These are phyloP conservation scores for Ceratocystis alfenasii DNA, from an alignment of 2,329 filamentous ascomycete species.

Conservation along the genomic window DNA sequence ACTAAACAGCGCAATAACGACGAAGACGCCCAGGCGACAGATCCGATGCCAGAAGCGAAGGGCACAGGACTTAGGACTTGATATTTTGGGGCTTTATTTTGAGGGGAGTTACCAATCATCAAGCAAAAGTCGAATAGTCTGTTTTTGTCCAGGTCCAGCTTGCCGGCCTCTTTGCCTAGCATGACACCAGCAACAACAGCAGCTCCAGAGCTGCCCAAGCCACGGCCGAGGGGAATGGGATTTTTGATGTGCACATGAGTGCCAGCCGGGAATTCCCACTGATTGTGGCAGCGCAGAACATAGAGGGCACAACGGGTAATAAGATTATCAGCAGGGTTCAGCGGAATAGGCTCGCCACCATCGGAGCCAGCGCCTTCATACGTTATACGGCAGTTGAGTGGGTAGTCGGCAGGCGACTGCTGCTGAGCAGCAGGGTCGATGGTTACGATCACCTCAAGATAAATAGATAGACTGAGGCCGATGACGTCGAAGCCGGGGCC, in stretches of 20 bases:
- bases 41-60: background rate
- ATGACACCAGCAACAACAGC: slow-evolving; percentile 93
- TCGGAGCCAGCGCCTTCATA: slow-evolving; percentile 75
- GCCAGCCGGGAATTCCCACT: slow-evolving; percentile 69
- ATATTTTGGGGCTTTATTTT: background rate
- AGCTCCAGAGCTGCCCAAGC: slow-evolving; percentile 87
- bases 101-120: slow-evolving; percentile 62
- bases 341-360: slow-evolving; percentile 54
- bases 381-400: slow-evolving; percentile 77
- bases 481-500: slow-evolving; percentile 97
- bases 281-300: slow-evolving; percentile 81
- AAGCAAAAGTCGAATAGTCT: slow-evolving; percentile 89
- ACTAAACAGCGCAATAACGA: background rate
- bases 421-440: slow-evolving; percentile 47
- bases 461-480: slow-evolving; percentile 83
- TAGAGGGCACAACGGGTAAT: slow-evolving; percentile 91
- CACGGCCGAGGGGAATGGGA: slow-evolving; percentile 83
- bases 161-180: slow-evolving; percentile 77
- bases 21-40: background rate
- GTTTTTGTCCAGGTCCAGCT: slow-evolving; percentile 61
- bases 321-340: slow-evolving; percentile 78
- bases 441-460: slow-evolving; percentile 78
- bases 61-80: background rate
- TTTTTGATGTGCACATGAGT: slow-evolving; percentile 93
- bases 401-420: slow-evolving; percentile 37